Evolutionary conservation across 2,329 filamentous ascomycete species (phyloP).

Genomic region (Xylariaceae sp.): DNA sequence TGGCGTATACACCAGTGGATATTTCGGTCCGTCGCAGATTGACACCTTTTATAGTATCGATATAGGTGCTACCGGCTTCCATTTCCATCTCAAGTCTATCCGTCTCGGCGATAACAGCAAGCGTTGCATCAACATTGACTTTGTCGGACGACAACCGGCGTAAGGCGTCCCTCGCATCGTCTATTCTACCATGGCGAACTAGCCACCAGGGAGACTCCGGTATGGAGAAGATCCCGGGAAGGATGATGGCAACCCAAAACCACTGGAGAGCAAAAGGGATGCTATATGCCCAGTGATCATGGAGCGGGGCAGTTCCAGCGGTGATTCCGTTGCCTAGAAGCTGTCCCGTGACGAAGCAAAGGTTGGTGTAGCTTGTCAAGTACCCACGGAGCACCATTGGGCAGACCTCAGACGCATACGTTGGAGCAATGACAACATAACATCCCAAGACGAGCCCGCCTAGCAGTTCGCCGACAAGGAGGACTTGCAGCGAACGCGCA

Average conservation of each 20-base stretch:
- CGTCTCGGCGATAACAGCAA: constrained; percentile 61
- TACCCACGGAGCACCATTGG: constrained; percentile 60
- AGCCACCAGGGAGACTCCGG: constrained; percentile 57
- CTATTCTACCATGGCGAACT: constrained; percentile 44
- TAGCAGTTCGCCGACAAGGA: constrained; percentile 64
- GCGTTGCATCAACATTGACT: constrained; percentile 50
- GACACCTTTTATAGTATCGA: constrained; percentile 53
- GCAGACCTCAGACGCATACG: constrained; percentile 64
- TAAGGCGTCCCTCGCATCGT: constrained; percentile 46
- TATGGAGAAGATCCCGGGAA: constrained; percentile 49
- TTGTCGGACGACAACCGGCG: constrained; percentile 48
- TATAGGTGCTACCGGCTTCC: constrained; percentile 51
- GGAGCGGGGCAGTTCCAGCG: constrained; percentile 43
- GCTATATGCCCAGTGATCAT: constrained; percentile 52
- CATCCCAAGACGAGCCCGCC: constrained; percentile 64
- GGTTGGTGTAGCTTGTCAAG: constrained; percentile 62
- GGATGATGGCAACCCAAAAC: constrained; percentile 51
- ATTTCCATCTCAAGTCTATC: constrained; percentile 57
- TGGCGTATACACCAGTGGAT: constrained; percentile 63
- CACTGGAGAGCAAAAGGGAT: constrained; percentile 54
- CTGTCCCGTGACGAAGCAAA: constrained; percentile 66
- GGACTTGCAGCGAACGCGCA: constrained; percentile 54
- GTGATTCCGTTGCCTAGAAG: constrained; percentile 55
- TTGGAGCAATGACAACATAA: constrained; percentile 60
- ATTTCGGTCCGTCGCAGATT: constrained; percentile 59